Percentiles rank a stretch among this genome's conserved stretches.
These are phyloP conservation scores for Penicillium brasilianum DNA, from an alignment of 2,329 filamentous ascomycete species.

Conservation along the genomic window DNA sequence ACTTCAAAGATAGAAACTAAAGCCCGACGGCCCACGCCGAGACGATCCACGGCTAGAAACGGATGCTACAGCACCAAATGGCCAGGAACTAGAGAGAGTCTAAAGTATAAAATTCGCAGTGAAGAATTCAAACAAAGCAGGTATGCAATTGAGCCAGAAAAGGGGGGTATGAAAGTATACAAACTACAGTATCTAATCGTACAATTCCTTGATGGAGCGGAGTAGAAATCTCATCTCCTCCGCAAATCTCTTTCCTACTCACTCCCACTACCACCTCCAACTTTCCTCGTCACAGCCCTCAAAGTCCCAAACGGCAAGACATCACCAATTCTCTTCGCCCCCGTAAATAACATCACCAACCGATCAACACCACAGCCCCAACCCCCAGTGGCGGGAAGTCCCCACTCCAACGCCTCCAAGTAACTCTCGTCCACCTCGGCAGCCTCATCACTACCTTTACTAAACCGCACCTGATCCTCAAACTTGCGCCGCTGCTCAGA, in stretches of 20 bases:
- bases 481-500: constrained; percentile 86
- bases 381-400: constrained; percentile 91
- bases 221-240: background rate
- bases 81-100: background rate
- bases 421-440: constrained; percentile 76
- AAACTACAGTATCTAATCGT: background rate
- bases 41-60: constrained; percentile 26
- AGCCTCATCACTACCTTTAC: constrained; percentile 55
- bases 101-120: too few relatives aligned
- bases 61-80: constrained; percentile 18
- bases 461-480: constrained; percentile 59
- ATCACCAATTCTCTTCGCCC: constrained; percentile 78
- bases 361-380: constrained; percentile 96
- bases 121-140: background rate
- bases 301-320: constrained; percentile 88
- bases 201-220: too few relatives aligned
- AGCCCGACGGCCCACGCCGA: constrained; percentile 15
- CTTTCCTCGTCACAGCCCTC: constrained; percentile 53
- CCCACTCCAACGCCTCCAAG: constrained; percentile 81
- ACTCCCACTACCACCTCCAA: background rate
- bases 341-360: constrained; percentile 87
- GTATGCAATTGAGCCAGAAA: background rate
- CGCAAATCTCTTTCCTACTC: background rate
- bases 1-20: constrained; percentile 15
- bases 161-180: background rate